Base-by-base conservation (phyloP, 352 stramenopile species). In the Vaucheria bursata region DNA sequence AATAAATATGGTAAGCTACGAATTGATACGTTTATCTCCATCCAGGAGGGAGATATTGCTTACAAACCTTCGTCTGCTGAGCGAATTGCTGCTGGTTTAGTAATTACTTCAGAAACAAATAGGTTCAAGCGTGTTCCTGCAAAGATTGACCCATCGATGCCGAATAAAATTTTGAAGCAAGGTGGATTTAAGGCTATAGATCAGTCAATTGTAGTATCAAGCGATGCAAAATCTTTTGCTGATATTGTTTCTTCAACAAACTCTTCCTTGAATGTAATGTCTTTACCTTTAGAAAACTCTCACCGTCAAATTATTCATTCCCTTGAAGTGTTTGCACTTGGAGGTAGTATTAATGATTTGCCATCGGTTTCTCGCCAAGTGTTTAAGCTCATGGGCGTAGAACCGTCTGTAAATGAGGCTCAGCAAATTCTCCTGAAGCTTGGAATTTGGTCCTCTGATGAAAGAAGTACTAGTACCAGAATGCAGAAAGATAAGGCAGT, bases 61-160 rank as follows among this genome's bases (percentile, higher is more conserved):
- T 75, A 29, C 33, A 37, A 29, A 32, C 77, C 77, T 6, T 70
- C n/a, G 31, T 38, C 53, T 0, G 31, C 77, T 31, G 77, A 82
- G 71, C 52, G 77, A 36, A 73, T 74, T 12, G 77, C 77, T 34
- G 77, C 77, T 49, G 77, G 52, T 64, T 73, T 79, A 39, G 52
- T 82, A 18, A 64, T 79, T 32, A 34, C 71, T 29, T 66, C 34
- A 12, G 71, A 82, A 35, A 35, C 39, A 1, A 73, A 38, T 33
- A 71, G 70, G 18, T 82, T 82, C 34, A 82, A 82, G 70, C 77
- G 77, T 35, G 77, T 82, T 2, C 53, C 53, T n/a, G n/a, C n/a
- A n/a, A n/a, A n/a, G n/a, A n/a, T n/a, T n/a, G n/a, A n/a, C n/a
- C n/a, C n/a, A n/a, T n/a, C n/a, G n/a, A n/a, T n/a, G n/a, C n/a